Evolutionary conservation across 768 basidiomycete genomes (phyloP), one percentile per base, ranked within the genome.

Genomic region (Xanthoconium stramineum): DNA sequence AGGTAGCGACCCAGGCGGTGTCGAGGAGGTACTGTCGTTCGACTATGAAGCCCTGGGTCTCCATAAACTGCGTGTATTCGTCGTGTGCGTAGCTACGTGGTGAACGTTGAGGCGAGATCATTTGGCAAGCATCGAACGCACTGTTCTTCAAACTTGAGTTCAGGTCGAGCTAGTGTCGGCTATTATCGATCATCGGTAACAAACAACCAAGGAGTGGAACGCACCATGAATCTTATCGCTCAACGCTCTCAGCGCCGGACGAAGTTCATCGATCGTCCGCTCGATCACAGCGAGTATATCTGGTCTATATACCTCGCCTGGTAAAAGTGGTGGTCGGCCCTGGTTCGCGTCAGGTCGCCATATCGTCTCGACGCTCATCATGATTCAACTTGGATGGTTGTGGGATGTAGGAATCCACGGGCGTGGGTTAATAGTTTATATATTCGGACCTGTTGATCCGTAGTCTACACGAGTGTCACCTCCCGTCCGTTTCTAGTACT

Each of bases 1-100:
- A 91, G 1, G 77, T 78, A 0, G 90, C 90, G 20, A 78, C 73
- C 90, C 90, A 91, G 5, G 88, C 90, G 0, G 90, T 93, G 17
- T 82, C 77, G 28, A 92, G 74, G 48, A 79, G 77, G 62, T 84
- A 80, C 45, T 88, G 80, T 50, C 72, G 77, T 39, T 78, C 79
- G 14, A 90, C 85, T 15, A 78, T 69, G 66, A 88, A 91, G 0
- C 85, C 88, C 30, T 84, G 82, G 44, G 77, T 76, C 43, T 72
- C 75, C 79, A 92, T 82, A 67, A 89, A 91, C 0, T 72, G 66
- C 0, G 89, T 87, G 24, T 89, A 78, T 3, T 75, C 77, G 62
- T 91, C 86, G 60, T 92, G 89, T 0, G 90, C 85, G 70, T 85
- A 76, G 48, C 55, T 54, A 15, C 45, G n/a, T 5, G 45, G 14